Evolutionary conservation across 2,329 filamentous ascomycete genomes (phyloP), one percentile per base, ranked within the genome.

Genomic region (Beauveria rudraprayagi): DNA sequence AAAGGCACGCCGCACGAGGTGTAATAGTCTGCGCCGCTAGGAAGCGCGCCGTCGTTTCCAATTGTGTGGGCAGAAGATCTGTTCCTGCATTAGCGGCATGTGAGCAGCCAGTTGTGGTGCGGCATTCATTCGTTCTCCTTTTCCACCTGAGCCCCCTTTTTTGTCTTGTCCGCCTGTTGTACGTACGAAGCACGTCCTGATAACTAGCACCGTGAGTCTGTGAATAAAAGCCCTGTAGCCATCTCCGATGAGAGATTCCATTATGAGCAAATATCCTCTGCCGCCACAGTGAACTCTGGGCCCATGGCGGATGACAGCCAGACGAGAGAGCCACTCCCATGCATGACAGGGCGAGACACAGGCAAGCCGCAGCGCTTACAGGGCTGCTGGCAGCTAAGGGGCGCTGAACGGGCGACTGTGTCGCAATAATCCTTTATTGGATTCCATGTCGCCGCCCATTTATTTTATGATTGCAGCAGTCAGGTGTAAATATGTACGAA

Each of bases 51-150:
- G 43, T 37, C 51, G 56, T 62, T 58, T 60, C 43, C 34, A 41
- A 26, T 60, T 60, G 58, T 41, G 57, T 54, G 51, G 58, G 41
- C 19, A 53, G 37, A 46, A 50, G 56, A 63, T 61, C 54, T 51
- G 63, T 65, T 62, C 63, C 63, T 65, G 63, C 63, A 65, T 63
- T 63, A 65, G 63, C 63, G 63, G 51, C 9, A 48, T 57, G 37
- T 34, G 9, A 37, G 19, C 24, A 10, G 7, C 22, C 19, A 11
- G 24, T 19, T 44, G 56, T 59, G 47, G 24, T n/a, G 47, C 34
- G n/a, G 24, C 17, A 48, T 17, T 24, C 24, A n/a, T 34, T 59
- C 43, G 40, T 28, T n/a, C 43, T 28, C n/a, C 43, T n/a, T 56
- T 47, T 47, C 22, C 5, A 1, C 2, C n/a, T 16, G 7, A 22